Base-by-base conservation (phyloP, 2,329 filamentous ascomycete genomes). In the Chlorencoelia australis region DNA sequence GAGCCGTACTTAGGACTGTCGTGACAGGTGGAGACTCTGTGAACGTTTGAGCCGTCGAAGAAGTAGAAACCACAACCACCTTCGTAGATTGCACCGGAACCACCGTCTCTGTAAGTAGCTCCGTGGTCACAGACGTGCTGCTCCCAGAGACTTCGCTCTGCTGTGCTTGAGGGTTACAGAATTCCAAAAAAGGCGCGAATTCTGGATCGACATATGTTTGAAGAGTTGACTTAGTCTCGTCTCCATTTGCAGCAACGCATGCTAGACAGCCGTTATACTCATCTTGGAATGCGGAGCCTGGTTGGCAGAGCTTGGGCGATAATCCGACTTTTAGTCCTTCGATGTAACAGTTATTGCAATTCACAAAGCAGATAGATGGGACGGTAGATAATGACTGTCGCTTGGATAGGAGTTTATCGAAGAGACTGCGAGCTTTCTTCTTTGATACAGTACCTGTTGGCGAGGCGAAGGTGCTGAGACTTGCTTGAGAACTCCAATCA, bases 401-500 rank as follows among this genome's bases (percentile, higher is more conserved):
- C 50, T 68, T 68, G 8, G 36, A 46, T 43, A 43, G 35, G 14
- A 22, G 15, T 18, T 25, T 19, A 11, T 31, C 5, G 33, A n/a
- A 13, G 16, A 5, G 17, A 13, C 15, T 18, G 20, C 24, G 6
- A 19, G 4, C 19, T 24, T 34, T 19, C 16, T 7, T 10, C 16
- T 22, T 11, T 28, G 29, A 22, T 25, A 35, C 14, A n/a, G 38
- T 13, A 21, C 30, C 11, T 5, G 41, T 36, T 28, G 33, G 24
- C 1, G 40, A 35, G 3, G 43, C 18, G 43, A 43, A 67, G 17
- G 59, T 60, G 2, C 65, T 63, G n/a, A 73, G 38, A 9, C 57
- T 59, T 1, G 68, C 51, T 44, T 75, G 71, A 0, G 71, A 67
- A 2, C 50, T 61, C 65, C 69, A 77, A 49, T 75, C 67, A 2